These are phyloP conservation scores for Talaromyces stipitatus DNA, from an alignment of 495 filamentous ascomycete genomes.

Conservation along the genomic window DNA sequence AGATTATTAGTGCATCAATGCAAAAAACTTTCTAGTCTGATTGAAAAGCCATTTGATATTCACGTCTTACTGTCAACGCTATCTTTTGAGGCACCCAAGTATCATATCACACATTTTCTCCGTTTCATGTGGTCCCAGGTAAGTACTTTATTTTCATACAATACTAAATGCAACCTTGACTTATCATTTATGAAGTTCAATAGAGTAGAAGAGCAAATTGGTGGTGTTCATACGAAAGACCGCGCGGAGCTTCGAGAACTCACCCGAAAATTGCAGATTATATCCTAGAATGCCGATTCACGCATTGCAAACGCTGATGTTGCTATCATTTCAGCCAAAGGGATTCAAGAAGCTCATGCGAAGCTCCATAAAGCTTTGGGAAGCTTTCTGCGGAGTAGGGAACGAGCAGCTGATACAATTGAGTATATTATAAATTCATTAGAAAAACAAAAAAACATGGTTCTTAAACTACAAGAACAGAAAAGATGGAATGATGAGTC, in stretches of 20 bases:
- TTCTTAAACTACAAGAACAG: slow-evolving; percentile 13
- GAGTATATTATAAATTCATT: slow-evolving; percentile 11
- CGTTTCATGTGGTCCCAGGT: slow-evolving; percentile 1
- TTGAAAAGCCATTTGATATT: neutral
- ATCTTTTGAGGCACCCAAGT: neutral
- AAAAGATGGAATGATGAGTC: slow-evolving; percentile 14
- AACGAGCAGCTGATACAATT: slow-evolving; percentile 5
- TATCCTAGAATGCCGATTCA: neutral
- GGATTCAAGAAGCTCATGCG: neutral
- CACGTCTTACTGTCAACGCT: neutral
- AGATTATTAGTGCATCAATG: neutral
- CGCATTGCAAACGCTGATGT: neutral
- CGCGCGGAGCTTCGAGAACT: neutral
- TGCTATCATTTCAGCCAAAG: neutral
- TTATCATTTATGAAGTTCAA: neutral
- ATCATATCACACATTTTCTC: neutral
- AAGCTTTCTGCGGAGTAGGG: neutral
- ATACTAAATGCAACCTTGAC: neutral
- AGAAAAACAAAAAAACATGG: slow-evolving; percentile 11
- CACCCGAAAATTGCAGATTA: neutral
- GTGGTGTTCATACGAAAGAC: neutral
- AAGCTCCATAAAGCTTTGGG: neutral
- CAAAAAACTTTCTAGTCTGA: neutral
- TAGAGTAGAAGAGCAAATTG: neutral
- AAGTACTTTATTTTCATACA: neutral